phyloP scores from a whole-genome alignment of 208 protist species.

The Naegleria lovaniensis region DNA sequence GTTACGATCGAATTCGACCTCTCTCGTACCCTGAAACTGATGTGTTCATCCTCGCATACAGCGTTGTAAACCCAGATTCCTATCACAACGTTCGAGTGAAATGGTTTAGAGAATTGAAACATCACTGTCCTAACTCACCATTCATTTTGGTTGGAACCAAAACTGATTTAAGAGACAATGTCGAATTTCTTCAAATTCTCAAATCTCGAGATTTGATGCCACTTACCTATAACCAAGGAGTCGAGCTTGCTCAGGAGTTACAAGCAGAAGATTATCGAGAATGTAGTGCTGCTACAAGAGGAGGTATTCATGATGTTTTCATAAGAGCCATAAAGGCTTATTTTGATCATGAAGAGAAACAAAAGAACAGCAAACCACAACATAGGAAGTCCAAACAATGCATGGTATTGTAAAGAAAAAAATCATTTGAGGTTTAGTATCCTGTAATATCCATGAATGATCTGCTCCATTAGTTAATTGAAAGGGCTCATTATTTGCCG shows the following conservation, averaged over 20 bases:
- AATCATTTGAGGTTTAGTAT: too few species aligned
- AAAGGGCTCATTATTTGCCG: too few species aligned
- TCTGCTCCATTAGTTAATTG: too few species aligned
- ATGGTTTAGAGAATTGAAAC: constrained; percentile 37
- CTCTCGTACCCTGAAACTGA: constrained; percentile 73
- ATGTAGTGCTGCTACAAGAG: constrained; percentile 50
- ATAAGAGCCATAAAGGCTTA: constrained; percentile 41
- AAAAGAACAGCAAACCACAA: background rate
- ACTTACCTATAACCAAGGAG: constrained; percentile 44
- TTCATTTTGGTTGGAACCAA: constrained; percentile 54
- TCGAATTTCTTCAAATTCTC: background rate
- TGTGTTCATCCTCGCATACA: constrained; percentile 74
- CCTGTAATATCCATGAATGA: too few species aligned
- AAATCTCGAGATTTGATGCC: constrained; percentile 26
- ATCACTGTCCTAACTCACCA: constrained; percentile 41
- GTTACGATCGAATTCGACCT: constrained; percentile 82
- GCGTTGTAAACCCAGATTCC: constrained; percentile 50
- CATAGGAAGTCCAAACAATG: background rate
- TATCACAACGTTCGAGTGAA: constrained; percentile 54
- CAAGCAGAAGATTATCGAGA: constrained; percentile 41
- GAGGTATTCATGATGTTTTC: constrained; percentile 70
- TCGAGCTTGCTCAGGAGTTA: constrained; percentile 34
- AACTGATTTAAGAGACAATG: constrained; percentile 48
- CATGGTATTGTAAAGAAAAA: too few species aligned
- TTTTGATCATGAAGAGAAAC: background rate